Conservation (phyloP, 352 stramenopile species). For the Pythium brachiatum region DNA sequence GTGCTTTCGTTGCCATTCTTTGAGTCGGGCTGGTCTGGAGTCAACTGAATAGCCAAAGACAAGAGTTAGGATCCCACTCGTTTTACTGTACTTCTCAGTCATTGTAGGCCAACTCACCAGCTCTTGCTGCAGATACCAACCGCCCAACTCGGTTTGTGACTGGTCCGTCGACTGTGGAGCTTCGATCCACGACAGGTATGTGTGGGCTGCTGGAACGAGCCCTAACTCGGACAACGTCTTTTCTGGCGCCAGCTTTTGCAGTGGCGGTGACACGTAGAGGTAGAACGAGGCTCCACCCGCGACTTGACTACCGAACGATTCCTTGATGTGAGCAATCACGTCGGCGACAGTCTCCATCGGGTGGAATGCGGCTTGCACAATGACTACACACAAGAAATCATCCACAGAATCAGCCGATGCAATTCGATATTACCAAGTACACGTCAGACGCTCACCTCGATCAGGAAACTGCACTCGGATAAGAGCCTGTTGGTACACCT, state of each 20-base stretch:
- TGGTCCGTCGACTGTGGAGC: conserved; percentile 9
- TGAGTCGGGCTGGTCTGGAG: conserved; percentile 15
- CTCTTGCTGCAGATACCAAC: conserved; percentile 60
- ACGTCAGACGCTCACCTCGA: conserved; percentile 58
- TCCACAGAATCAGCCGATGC: neutral
- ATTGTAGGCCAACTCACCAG: conserved; percentile 35
- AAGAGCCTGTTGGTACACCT: conserved; percentile 70
- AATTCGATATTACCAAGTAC: too few species aligned
- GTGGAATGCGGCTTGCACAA: conserved; percentile 83
- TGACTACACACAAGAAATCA: conserved; percentile 31
- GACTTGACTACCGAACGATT: conserved; percentile 33
- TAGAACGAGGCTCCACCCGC: conserved; percentile 37
- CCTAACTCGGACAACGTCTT: conserved; percentile 70
- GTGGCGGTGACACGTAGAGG: conserved; percentile 78
- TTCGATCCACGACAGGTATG: conserved; percentile 71
- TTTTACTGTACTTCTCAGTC: neutral
- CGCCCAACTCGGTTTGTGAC: conserved; percentile 10
- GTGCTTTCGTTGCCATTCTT: conserved; percentile 7
- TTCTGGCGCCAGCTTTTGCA: conserved; percentile 48
- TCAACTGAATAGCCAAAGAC: conserved; percentile 11
- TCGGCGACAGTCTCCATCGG: conserved; percentile 74
- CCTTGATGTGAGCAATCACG: conserved; percentile 61
- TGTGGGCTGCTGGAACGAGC: conserved; percentile 72
- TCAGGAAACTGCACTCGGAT: conserved; percentile 85
- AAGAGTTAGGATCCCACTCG: neutral